phyloP scores from a whole-genome alignment of 179 eudicot genomes.

The Carnegiea gigantea region DNA sequence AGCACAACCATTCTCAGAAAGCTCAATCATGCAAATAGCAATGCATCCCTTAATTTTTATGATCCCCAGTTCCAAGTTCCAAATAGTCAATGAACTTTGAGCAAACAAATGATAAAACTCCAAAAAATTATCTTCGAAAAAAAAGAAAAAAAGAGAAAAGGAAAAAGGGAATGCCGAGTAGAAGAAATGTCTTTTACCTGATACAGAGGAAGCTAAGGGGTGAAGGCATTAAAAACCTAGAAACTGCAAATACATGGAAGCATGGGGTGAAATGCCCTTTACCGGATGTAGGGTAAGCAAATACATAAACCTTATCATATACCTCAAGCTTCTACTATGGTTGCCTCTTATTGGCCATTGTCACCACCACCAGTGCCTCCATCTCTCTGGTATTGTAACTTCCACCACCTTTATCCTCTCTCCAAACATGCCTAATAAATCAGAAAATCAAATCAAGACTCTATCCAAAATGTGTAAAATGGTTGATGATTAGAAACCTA shows the following conservation, averaged over 20 bases:
- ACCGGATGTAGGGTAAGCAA: too few relatives aligned
- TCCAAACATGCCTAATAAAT: too few relatives aligned
- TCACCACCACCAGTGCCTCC: too few relatives aligned
- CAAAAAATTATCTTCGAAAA: not conserved
- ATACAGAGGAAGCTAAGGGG: slow-evolving; percentile 18
- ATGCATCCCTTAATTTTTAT: not conserved
- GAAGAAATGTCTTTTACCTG: slow-evolving; percentile 24
- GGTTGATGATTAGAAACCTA: too few relatives aligned
- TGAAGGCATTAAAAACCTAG: slow-evolving; percentile 29
- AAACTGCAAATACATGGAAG: not conserved
- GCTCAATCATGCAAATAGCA: slow-evolving; percentile 19
- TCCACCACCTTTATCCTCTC: too few relatives aligned
- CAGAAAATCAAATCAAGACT: too few relatives aligned
- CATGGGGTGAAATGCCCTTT: not conserved
- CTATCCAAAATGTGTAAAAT: too few relatives aligned
- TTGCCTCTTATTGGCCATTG: too few relatives aligned
- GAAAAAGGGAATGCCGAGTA: not conserved
- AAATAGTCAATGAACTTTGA: not conserved
- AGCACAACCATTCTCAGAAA: not conserved
- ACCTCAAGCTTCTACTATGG: too few relatives aligned
- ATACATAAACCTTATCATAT: too few relatives aligned
- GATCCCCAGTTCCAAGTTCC: not conserved
- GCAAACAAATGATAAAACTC: not conserved
- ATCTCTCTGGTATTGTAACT: too few relatives aligned
- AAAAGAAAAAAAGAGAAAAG: not conserved